Percentiles rank a stretch among this genome's conserved stretches.
phyloP scores from a whole-genome alignment of 1,284 basidiomycete species.

The Meripilus lineatus region DNA sequence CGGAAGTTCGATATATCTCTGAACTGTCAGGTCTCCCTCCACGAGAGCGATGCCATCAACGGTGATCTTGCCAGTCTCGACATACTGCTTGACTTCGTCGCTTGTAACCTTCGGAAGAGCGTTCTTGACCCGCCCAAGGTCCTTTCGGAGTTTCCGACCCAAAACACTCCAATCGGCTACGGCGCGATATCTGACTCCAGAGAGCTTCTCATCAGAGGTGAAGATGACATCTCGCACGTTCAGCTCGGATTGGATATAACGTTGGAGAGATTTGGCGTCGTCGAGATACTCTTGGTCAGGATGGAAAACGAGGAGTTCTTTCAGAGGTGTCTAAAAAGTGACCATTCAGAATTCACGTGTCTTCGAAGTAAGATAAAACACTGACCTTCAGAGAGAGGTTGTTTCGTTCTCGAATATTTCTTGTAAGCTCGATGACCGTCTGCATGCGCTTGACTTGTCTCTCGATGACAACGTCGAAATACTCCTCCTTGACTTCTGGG shows the following conservation, averaged over 20 bases:
- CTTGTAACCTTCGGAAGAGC: slow-evolving; percentile 80
- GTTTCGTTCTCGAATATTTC: slow-evolving; percentile 86
- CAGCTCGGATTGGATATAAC: slow-evolving; percentile 93
- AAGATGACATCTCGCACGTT: slow-evolving; percentile 91
- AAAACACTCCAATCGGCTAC: slow-evolving; percentile 96
- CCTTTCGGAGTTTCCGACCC: slow-evolving; percentile 92
- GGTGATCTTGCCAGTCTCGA: slow-evolving; percentile 70
- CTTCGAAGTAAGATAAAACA: background rate
- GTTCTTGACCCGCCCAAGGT: slow-evolving; percentile 87
- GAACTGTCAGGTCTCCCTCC: slow-evolving; percentile 86
- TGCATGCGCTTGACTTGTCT: slow-evolving; percentile 95
- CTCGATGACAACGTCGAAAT: slow-evolving; percentile 96
- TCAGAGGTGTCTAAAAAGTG: slow-evolving; percentile 78
- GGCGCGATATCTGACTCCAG: slow-evolving; percentile 89
- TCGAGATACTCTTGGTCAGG: slow-evolving; percentile 80
- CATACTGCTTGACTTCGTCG: slow-evolving; percentile 81
- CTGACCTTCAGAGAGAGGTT: slow-evolving; percentile 86
- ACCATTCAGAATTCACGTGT: no score
- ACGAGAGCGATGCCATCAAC: slow-evolving; percentile 91
- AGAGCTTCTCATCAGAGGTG: slow-evolving; percentile 82
- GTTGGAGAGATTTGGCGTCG: slow-evolving; percentile 82
- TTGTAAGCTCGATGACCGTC: slow-evolving; percentile 88
- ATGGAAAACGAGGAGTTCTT: slow-evolving; percentile 94
- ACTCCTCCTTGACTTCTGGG: slow-evolving; percentile 91
- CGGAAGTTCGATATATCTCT: slow-evolving; percentile 85